phyloP scores from a whole-genome alignment of 768 basidiomycete genomes.

The Tricholoma sp. region DNA sequence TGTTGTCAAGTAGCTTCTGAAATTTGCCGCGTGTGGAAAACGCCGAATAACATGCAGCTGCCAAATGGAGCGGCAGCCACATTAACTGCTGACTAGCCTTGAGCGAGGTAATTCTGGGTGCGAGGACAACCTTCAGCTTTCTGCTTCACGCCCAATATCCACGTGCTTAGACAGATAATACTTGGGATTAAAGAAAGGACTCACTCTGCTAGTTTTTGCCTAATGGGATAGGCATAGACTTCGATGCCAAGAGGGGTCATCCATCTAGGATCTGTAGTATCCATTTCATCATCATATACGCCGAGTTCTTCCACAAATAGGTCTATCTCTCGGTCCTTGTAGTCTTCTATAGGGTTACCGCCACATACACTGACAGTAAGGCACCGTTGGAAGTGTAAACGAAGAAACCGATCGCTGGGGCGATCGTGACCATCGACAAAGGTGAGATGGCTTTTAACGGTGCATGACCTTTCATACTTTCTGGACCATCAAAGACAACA shows the following conservation, averaged over 20 bases:
- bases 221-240: background rate
- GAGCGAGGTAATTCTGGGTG: background rate
- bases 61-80: background rate
- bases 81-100: background rate
- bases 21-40: background rate
- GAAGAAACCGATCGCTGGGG: no score
- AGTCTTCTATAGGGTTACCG: background rate
- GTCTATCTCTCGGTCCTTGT: background rate
- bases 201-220: background rate
- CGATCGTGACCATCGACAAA: background rate
- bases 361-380: background rate
- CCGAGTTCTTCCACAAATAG: background rate
- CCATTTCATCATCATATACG: background rate
- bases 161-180: background rate
- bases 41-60: slow-evolving; percentile 1
- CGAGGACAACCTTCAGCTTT: background rate
- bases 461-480: background rate
- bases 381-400: background rate
- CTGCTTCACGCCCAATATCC: background rate
- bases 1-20: background rate
- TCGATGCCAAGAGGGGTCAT: background rate
- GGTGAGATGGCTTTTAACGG: background rate
- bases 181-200: background rate
- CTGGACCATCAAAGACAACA: background rate
- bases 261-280: background rate